Evolutionary conservation across 345 rosid species (phyloP), one percentile per base, ranked within the genome.

Genomic region (Eucalyptus shirleyi): DNA sequence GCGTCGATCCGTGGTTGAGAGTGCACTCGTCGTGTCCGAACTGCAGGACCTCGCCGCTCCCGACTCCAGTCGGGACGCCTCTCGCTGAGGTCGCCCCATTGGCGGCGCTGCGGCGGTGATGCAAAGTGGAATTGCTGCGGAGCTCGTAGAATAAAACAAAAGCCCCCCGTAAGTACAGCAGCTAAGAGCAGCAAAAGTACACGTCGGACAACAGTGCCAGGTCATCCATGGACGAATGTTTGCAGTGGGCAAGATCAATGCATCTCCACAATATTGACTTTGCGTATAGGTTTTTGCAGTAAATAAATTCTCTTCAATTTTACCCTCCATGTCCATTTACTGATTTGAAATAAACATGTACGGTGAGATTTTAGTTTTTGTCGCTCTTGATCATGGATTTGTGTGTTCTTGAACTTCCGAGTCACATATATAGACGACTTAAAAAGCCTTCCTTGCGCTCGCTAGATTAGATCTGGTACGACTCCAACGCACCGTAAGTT

Each of bases 1-100:
- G 89, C 67, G 45, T 88, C 37, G 87, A 88, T 82, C 87, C 45
- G 87, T 88, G 83, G 83, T 37, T 87, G 89, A 55, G 65, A 62
- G 18, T 21, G 10, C 21, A 77, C 85, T 5, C 47, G 28, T 77
- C 91, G 16, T 92, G 92, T 72, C 92, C 91, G 6, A 42, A 90
- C 10, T 92, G 93, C 81, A 89, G 92, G 55, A 90, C 59, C 56
- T 90, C 90, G 45, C 88, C 91, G 12, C 15, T 47, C 30, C 85
- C 85, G 47, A 21, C 85, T 21, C 77, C 26, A 56, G 30, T 77
- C 16, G 47, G 47, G 26, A 77, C 85, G 47, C 47, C 85, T 40
- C 30, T 77, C 8, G 30, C 85, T 21, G 85, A 77, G 85, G 85
- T 77, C 28, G 85, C 30, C 5, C 85, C 85, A 14, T 40, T 77